Base-by-base conservation (phyloP, 1,139 yeast species). In the Yamadazyma aaseri region DNA sequence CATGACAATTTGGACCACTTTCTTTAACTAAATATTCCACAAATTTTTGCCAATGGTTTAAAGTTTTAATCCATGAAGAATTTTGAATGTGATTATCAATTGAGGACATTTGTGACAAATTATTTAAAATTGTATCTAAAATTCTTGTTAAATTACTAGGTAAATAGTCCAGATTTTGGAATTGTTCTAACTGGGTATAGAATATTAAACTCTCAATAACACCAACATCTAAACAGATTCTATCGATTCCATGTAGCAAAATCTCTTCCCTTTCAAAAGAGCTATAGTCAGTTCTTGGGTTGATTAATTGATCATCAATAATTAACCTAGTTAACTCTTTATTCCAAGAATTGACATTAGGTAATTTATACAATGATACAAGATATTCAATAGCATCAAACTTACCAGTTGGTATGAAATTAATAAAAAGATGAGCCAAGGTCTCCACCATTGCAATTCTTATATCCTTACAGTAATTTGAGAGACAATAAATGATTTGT, bases 121-220 rank as follows among this genome's bases (percentile, higher is more conserved):
- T 65, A 21, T 37, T 39, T 20, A 71, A 52, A 3, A 67, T 53
- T 2, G 40, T 32, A 31, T 65, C 71, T 20, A 71, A 40, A 21
- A 69, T 58, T 3, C 26, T 32, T 1, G 52, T 42, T 22, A 68
- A 42, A 28, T 62, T 63, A 3, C 39, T 29, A 0, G 71, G 48
- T 26, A 69, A 53, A 35, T 46, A 70, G 18, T 67, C 73, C 1
- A 61, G 50, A 35, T 65, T 59, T 42, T 69, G 74, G 35, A 68
- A 63, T 42, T 63, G 72, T 41, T 67, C 71, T 20, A 71, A 51
- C 45, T 70, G 75, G 24, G 66, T 47, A 44, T 65, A 69, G 21
- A 65, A 51, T 2, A 68, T 51, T 15, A 69, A 38, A 0, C 69
- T 42, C 39, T 68, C 71, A 7, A 58, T 51, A 2, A 63, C 42